A percentile compares a stretch with the other conserved stretches of the same genome.
Evolutionary conservation across 1,284 basidiomycete species (phyloP).

Genomic region (Heterobasidion occidentale): DNA sequence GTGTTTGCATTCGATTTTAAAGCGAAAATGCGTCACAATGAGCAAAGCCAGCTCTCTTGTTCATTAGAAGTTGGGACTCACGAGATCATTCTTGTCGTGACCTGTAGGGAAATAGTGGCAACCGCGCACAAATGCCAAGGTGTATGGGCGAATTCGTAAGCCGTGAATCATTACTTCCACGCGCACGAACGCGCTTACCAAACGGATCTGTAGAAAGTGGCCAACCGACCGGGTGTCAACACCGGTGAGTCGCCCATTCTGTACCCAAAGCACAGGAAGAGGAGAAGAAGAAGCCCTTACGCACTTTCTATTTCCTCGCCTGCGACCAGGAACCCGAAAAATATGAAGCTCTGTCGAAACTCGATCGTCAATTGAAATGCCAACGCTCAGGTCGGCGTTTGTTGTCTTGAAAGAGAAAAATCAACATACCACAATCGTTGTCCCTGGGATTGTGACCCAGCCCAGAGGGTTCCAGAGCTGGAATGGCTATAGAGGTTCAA

Average conservation of each 20-base stretch:
- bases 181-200: constrained; percentile 20
- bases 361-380: background rate
- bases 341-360: constrained; percentile 39
- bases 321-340: constrained; percentile 63
- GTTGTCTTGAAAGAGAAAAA: background rate
- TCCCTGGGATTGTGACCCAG: constrained; percentile 64
- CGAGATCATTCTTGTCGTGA: constrained; percentile 65
- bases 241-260: background rate
- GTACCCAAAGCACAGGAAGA: too few species aligned
- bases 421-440: constrained; percentile 27
- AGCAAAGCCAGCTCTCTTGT: background rate
- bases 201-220: constrained; percentile 38
- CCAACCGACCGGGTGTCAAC: constrained; percentile 7
- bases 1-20: background rate
- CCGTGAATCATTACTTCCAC: background rate
- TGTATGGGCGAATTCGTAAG: constrained; percentile 3
- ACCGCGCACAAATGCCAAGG: too few species aligned
- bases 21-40: background rate
- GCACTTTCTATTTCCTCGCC: constrained; percentile 67
- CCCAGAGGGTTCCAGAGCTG: constrained; percentile 54
- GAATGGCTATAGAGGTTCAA: constrained; percentile 40
- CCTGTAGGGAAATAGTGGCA: constrained; percentile 13
- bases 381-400: too few species aligned
- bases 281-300: constrained; percentile 14
- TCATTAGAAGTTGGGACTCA: constrained; percentile 18